Conservation (phyloP, 2,329 filamentous ascomycete genomes). For the Ustulina deusta region DNA sequence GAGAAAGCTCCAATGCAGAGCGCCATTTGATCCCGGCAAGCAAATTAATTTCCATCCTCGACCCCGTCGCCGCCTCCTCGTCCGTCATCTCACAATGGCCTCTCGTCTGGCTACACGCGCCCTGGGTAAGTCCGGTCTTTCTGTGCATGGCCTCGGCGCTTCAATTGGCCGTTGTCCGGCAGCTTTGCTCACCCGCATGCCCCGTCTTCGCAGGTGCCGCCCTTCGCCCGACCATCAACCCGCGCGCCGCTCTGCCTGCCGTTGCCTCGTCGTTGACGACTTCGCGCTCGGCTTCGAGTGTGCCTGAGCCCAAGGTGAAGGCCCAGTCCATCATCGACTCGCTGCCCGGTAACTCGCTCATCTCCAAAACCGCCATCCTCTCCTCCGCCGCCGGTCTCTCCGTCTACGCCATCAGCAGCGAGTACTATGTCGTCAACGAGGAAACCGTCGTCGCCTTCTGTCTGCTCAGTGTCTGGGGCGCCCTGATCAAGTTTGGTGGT, state of each 20-base stretch:
- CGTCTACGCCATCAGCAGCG: slow-evolving; percentile 97
- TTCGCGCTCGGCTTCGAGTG: slow-evolving; percentile 78
- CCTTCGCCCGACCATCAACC: slow-evolving; percentile 84
- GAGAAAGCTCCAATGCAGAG: slow-evolving; percentile 41
- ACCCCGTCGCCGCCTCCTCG: slow-evolving; percentile 59
- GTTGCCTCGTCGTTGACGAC: slow-evolving; percentile 69
- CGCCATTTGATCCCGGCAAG: slow-evolving; percentile 52
- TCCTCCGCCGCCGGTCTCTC: slow-evolving; percentile 91
- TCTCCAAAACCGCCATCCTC: slow-evolving; percentile 97
- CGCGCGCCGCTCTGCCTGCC: slow-evolving; percentile 54
- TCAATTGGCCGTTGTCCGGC: slow-evolving; percentile 28
- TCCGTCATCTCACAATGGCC: slow-evolving; percentile 84
- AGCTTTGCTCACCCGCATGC: slow-evolving; percentile 46
- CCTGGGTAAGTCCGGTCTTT: slow-evolving; percentile 77
- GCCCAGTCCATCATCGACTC: slow-evolving; percentile 94
- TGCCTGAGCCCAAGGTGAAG: slow-evolving; percentile 95
- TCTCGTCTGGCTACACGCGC: slow-evolving; percentile 96
- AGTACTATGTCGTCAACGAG: slow-evolving; percentile 99
- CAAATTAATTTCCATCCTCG: slow-evolving; percentile 55
- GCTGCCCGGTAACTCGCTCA: slow-evolving; percentile 88
- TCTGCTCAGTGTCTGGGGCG: slow-evolving; percentile 91
- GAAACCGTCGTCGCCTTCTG: slow-evolving; percentile 95
- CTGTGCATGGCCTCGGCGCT: background rate
- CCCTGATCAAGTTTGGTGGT: slow-evolving; percentile 91
- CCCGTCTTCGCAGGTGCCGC: slow-evolving; percentile 75